Evolutionary conservation across 495 filamentous ascomycete genomes (phyloP).

Genomic region (Neurospora tetrasperma): DNA sequence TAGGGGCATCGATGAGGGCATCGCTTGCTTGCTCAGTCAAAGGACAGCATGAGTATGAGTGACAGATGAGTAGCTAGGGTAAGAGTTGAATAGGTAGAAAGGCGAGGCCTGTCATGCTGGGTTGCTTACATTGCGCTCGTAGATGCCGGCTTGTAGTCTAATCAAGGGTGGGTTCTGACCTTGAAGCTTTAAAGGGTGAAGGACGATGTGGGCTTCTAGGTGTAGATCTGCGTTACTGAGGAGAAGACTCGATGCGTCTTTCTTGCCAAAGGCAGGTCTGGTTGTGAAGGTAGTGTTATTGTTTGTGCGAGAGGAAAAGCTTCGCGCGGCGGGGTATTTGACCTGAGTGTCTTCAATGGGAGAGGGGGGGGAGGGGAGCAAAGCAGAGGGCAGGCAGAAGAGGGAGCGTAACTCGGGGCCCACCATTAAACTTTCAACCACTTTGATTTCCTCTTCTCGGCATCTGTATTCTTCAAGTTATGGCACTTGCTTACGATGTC

Average conservation of each 20-base stretch:
- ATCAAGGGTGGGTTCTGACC: background rate
- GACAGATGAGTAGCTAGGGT: background rate
- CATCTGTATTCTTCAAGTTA: background rate
- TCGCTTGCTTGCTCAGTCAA: background rate
- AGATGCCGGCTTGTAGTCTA: background rate
- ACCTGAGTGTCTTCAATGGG: background rate
- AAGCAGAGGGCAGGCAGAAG: background rate
- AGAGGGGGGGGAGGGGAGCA: background rate
- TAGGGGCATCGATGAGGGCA: background rate
- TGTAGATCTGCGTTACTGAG: background rate
- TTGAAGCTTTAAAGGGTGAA: background rate
- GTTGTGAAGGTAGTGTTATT: background rate
- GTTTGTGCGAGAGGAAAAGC: background rate
- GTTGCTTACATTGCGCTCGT: background rate
- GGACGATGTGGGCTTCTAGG: background rate
- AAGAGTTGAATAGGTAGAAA: background rate
- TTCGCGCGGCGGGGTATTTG: background rate
- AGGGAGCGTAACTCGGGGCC: background rate
- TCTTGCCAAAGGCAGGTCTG: background rate
- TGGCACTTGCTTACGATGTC: background rate
- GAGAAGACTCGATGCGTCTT: background rate
- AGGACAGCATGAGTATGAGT: background rate
- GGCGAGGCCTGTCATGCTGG: background rate
- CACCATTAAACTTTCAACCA: background rate
- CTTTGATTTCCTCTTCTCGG: background rate